Percentiles rank a stretch among this genome's conserved stretches.
Conservation (phyloP, 345 rosid species). For the Populus ilicifolia region DNA sequence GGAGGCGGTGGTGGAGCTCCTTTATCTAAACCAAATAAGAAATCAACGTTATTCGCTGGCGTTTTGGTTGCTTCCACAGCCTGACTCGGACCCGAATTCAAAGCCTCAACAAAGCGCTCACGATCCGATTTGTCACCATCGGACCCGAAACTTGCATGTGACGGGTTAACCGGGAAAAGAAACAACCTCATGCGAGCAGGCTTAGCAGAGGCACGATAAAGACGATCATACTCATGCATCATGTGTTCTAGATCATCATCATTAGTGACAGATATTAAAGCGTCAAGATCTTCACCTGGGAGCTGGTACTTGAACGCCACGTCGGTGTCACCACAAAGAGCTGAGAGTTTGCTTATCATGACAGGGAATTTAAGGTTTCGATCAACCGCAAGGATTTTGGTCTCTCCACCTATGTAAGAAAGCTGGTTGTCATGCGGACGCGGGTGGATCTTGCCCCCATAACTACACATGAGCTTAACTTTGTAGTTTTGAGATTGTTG, state of each 20-base stretch:
- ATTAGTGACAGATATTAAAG: slow-evolving; percentile 85
- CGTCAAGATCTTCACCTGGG: slow-evolving; percentile 92
- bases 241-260: slow-evolving; percentile 92
- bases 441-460: slow-evolving; percentile 91
- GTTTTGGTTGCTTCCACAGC: slow-evolving; percentile 29
- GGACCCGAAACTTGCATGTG: slow-evolving; percentile 43
- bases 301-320: slow-evolving; percentile 88
- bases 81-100: slow-evolving; percentile 47
- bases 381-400: slow-evolving; percentile 82
- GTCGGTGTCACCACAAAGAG: slow-evolving; percentile 45
- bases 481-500: slow-evolving; percentile 42
- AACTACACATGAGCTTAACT: slow-evolving; percentile 85
- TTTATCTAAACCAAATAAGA: slow-evolving; percentile 72
- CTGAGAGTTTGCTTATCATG: slow-evolving; percentile 57
- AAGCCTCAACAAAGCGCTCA: slow-evolving; percentile 69
- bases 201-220: slow-evolving; percentile 57
- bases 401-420: slow-evolving; percentile 79
- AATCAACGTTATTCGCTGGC: slow-evolving; percentile 51
- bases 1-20: slow-evolving; percentile 22
- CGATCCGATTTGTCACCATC: slow-evolving; percentile 63
- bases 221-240: slow-evolving; percentile 93
- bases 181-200: slow-evolving; percentile 88
- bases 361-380: slow-evolving; percentile 53
- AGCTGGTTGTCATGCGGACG: slow-evolving; percentile 93
- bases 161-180: slow-evolving; percentile 48